These are phyloP conservation scores for Thelonectria blattea DNA, from an alignment of 2,329 filamentous ascomycete species.

Conservation along the genomic window DNA sequence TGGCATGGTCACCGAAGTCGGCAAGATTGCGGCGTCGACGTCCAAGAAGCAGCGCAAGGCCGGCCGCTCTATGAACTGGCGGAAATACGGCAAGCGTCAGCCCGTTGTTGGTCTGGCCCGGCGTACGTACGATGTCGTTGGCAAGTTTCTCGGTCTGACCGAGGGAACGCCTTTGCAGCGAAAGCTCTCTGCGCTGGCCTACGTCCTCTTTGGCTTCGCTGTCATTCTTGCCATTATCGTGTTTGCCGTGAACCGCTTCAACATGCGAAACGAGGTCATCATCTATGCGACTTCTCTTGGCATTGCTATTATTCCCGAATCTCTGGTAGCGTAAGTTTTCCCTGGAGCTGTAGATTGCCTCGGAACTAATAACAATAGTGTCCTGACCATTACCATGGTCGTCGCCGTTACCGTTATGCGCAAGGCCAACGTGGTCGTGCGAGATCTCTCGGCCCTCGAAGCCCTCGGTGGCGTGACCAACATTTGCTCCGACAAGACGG, in stretches of 20 bases:
- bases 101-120: slow-evolving; percentile 54
- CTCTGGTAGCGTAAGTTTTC: slow-evolving; percentile 63
- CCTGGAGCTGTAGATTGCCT: neutral
- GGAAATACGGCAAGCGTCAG: slow-evolving; percentile 59
- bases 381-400: slow-evolving; percentile 74
- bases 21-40: slow-evolving; percentile 68
- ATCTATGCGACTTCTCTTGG: slow-evolving; percentile 65
- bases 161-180: slow-evolving; percentile 80
- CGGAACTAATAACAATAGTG: slow-evolving; percentile 43
- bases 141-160: slow-evolving; percentile 65
- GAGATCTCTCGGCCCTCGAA: slow-evolving; percentile 71
- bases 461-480: slow-evolving; percentile 74
- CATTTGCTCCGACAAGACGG: slow-evolving; percentile 77
- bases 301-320: slow-evolving; percentile 68
- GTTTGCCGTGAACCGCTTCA: slow-evolving; percentile 62
- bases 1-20: slow-evolving; percentile 74
- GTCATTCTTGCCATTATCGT: slow-evolving; percentile 62
- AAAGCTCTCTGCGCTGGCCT: slow-evolving; percentile 78
- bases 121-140: slow-evolving; percentile 55
- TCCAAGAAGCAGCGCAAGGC: slow-evolving; percentile 62
- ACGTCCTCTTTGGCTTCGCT: slow-evolving; percentile 77
- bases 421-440: slow-evolving; percentile 68
- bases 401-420: slow-evolving; percentile 69
- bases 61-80: slow-evolving; percentile 58
- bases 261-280: slow-evolving; percentile 58